Base-by-base conservation (phyloP, 1,284 basidiomycete species). In the Moniliophthora roreri region DNA sequence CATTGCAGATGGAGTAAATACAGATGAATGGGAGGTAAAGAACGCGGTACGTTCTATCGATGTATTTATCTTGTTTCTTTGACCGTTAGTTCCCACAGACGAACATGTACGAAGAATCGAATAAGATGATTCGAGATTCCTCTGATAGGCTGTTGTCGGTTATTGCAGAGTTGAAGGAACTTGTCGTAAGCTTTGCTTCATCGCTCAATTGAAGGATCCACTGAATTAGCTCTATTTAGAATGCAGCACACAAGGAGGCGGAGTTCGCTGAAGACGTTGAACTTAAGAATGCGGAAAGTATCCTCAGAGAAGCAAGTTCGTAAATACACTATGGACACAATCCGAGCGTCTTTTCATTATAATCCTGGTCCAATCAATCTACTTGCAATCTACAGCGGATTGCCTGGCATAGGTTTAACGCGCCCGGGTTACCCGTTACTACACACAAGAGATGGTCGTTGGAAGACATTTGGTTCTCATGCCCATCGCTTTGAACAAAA, bases 21-120 rank as follows among this genome's bases (percentile, higher is more conserved):
- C 80, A 20, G 91, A 93, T 60, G 87, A 85, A 37, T 93, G 89
- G 80, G 86, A 92, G 60, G 77, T 93, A 65, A 86, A 86, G 67
- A 91, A 89, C 69, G 84, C 82, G 60, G 93, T 93, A 67, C 76
- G 32, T 41, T 47, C 36, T 11, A 18, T 48, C 28, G 9, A 38
- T 26, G 4, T 7, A 11, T 26, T 28, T 20, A 16, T 16, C 23
- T 13, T 15, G 3, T 15, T 48, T 15, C 18, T 7, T 5, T 45
- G 7, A 7, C 6, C 16, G 16, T 44, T 44, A 16, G 18, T 21
- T 40, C 38, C 21, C 24, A 53, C 48, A 93, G 91, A 82, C 74
- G 60, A 82, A 81, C 64, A 78, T 94, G 69, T 66, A 87, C 53
- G 86, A 88, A 57, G 92, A 95, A 73, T 86, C 88, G 28, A 74